phyloP scores from a whole-genome alignment of 345 rosid genomes.

The Litchi chinensis region DNA sequence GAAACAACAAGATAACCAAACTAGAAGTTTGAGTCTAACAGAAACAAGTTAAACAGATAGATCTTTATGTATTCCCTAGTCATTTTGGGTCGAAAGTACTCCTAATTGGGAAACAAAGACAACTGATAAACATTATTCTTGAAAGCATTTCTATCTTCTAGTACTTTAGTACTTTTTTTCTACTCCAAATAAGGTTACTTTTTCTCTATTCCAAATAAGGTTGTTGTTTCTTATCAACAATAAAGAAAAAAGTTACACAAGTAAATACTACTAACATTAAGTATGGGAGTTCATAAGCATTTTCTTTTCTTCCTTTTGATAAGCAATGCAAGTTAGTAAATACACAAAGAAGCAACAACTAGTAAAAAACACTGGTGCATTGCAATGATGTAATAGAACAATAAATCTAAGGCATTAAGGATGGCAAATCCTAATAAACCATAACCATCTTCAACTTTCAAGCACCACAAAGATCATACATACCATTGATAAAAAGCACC shows the following conservation, averaged over 20 bases:
- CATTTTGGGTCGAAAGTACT: background rate
- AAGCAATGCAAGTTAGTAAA: background rate
- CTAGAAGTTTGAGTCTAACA: background rate
- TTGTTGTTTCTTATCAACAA: background rate
- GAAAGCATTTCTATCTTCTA: background rate
- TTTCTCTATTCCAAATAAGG: background rate
- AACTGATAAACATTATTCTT: background rate
- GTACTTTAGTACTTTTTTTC: background rate
- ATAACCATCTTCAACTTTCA: slow-evolving; percentile 6
- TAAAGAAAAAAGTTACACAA: background rate
- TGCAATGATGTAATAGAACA: background rate
- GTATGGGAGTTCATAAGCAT: background rate
- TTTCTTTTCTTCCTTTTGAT: slow-evolving; percentile 1
- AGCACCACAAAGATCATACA: slow-evolving; percentile 18
- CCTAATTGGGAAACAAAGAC: background rate
- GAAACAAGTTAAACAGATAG: background rate
- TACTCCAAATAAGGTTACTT: background rate
- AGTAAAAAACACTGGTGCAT: background rate
- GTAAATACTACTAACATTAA: background rate
- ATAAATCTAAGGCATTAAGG: background rate
- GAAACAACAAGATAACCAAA: slow-evolving; percentile 1
- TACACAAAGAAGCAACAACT: background rate
- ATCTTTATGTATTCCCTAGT: background rate
- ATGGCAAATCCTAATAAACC: background rate
- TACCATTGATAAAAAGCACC: slow-evolving; percentile 95